Evolutionary conservation across 306 rosid genomes (phyloP).

Genomic region (Cajanus cajan): DNA sequence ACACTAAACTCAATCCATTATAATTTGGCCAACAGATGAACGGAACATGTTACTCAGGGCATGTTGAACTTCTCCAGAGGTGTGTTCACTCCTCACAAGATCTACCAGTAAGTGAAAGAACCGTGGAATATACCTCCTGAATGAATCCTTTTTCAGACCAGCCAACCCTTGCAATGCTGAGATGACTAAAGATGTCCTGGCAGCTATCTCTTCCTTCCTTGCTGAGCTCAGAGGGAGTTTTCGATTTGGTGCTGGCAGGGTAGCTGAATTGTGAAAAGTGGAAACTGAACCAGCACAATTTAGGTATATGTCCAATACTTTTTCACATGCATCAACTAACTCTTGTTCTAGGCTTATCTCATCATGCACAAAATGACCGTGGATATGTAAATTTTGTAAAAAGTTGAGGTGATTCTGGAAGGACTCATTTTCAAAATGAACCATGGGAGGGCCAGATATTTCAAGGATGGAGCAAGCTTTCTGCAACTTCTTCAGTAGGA

Average conservation of each 20-base stretch:
- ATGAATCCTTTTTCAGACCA: slow-evolving; percentile 58
- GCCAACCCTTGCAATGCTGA: slow-evolving; percentile 68
- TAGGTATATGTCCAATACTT: slow-evolving; percentile 69
- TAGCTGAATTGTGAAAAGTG: slow-evolving; percentile 32
- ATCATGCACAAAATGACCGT: slow-evolving; percentile 30
- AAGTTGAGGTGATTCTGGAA: slow-evolving; percentile 72
- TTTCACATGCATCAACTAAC: slow-evolving; percentile 65
- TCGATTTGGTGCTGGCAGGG: slow-evolving; percentile 47
- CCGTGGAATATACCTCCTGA: slow-evolving; percentile 61
- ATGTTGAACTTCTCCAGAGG: slow-evolving; percentile 87
- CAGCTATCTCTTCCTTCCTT: slow-evolving; percentile 86
- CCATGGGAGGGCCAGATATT: slow-evolving; percentile 86
- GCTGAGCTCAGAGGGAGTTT: slow-evolving; percentile 77
- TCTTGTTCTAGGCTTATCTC: slow-evolving; percentile 65
- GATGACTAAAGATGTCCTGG: slow-evolving; percentile 72
- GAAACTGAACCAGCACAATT: slow-evolving; percentile 60
- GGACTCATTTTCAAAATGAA: slow-evolving; percentile 96
- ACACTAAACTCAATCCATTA: slow-evolving; percentile 48
- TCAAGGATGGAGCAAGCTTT: slow-evolving; percentile 88
- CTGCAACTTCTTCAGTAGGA: slow-evolving; percentile 75
- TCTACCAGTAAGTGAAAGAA: slow-evolving; percentile 85
- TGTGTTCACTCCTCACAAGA: slow-evolving; percentile 83
- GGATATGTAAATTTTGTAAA: slow-evolving; percentile 48
- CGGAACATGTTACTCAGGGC: slow-evolving; percentile 74
- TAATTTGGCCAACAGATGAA: slow-evolving; percentile 79